phyloP scores from a whole-genome alignment of 2,329 filamentous ascomycete species.

The Colletotrichum salicis region DNA sequence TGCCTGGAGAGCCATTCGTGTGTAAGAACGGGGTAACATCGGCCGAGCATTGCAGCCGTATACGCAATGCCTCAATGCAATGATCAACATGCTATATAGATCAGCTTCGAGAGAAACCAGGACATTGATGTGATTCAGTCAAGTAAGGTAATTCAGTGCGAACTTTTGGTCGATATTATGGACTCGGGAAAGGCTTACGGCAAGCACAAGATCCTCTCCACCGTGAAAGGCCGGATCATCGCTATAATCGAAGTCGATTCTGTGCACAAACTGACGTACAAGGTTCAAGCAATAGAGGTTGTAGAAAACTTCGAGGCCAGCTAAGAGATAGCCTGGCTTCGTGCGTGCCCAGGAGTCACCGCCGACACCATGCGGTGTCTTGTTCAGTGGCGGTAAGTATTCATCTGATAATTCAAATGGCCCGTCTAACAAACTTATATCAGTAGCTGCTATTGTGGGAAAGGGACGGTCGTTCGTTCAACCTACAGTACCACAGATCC shows the following conservation, averaged over 20 bases:
- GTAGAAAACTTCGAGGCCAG: conserved; percentile 66
- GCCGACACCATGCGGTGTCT: conserved; percentile 1
- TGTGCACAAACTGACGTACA: conserved; percentile 42
- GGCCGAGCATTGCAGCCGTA: conserved; percentile 12
- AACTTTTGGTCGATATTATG: not conserved
- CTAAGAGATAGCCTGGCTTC: conserved; percentile 11
- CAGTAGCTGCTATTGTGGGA: not conserved
- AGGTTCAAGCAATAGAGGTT: conserved; percentile 63
- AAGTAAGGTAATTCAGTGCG: not conserved
- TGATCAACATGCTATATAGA: conserved; percentile 23
- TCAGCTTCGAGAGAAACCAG: not conserved
- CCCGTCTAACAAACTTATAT: conserved; percentile 2
- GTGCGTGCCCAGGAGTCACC: conserved; percentile 22
- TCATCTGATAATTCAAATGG: conserved; percentile 21
- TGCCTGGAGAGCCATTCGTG: conserved; percentile 9
- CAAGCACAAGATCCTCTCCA: conserved; percentile 13
- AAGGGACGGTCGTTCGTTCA: not conserved
- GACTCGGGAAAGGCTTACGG: not conserved
- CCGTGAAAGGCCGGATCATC: conserved; percentile 22
- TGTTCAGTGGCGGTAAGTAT: conserved; percentile 10
- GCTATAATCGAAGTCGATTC: conserved; percentile 19
- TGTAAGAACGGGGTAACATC: conserved; percentile 25
- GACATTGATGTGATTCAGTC: no score
- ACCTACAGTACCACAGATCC: conserved; percentile 23
- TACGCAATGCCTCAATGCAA: conserved; percentile 22